Percentiles rank a stretch among this genome's conserved stretches.
phyloP scores from a whole-genome alignment of 345 rosid species.

The Arabidopsis arenosa region DNA sequence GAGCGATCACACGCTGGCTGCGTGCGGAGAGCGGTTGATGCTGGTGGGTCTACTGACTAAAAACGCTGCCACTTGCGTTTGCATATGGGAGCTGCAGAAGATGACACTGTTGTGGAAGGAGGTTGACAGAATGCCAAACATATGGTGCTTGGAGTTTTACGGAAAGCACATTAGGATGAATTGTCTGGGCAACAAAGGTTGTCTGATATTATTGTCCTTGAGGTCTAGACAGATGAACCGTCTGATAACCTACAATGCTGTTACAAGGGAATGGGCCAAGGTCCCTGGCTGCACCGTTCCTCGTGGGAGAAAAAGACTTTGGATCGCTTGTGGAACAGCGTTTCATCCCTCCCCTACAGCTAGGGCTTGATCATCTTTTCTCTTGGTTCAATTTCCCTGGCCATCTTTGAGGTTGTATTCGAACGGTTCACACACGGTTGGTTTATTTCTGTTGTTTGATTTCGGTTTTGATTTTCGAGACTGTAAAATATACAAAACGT shows the following conservation, averaged over 20 bases:
- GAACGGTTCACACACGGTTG: conserved; percentile 23
- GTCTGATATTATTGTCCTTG: conserved; percentile 89
- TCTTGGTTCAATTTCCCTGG: conserved; percentile 9
- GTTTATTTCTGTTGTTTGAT: conserved; percentile 35
- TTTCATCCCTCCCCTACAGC: conserved; percentile 82
- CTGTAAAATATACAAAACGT: conserved; percentile 36
- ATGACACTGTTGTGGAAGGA: conserved; percentile 99
- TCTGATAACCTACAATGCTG: conserved; percentile 74
- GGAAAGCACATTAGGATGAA: conserved; percentile 99
- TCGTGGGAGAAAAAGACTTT: conserved; percentile 74
- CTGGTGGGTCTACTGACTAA: conserved; percentile 90
- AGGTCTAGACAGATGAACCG: conserved; percentile 92
- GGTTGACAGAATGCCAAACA: conserved; percentile 99
- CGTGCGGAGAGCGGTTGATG: conserved; percentile 79
- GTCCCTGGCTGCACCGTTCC: conserved; percentile 86
- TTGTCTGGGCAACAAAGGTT: conserved; percentile 96
- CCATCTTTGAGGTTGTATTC: conserved; percentile 22
- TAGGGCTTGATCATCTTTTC: conserved; percentile 51
- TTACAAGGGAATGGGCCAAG: conserved; percentile 80
- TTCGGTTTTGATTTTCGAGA: conserved; percentile 27
- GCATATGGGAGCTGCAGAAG: conserved; percentile 99
- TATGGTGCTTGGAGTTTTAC: conserved; percentile 99
- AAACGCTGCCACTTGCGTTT: conserved; percentile 97
- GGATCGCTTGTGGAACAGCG: conserved; percentile 95
- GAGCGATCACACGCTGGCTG: conserved; percentile 90